Evolutionary conservation across 129 eudicot species (phyloP).

Genomic region (Mikania micrantha): DNA sequence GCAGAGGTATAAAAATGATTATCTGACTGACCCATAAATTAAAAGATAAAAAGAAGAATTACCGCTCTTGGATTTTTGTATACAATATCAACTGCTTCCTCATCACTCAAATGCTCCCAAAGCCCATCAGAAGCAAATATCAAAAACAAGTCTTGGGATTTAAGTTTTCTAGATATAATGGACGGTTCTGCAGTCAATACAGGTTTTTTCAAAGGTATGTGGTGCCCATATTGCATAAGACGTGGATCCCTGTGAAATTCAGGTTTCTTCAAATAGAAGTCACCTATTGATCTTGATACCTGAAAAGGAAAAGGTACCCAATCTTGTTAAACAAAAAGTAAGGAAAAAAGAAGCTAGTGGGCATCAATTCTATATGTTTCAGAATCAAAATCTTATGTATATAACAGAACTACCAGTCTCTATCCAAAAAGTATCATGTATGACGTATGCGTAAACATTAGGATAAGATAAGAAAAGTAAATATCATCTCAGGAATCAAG

Average conservation of each 20-base stretch:
- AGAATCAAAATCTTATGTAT: neutral
- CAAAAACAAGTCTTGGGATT: conserved; percentile 67
- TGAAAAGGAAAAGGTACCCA: conserved; percentile 22
- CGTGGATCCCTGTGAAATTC: conserved; percentile 72
- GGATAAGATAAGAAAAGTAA: conserved; percentile 6
- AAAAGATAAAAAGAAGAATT: conserved; percentile 21
- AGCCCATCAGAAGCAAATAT: conserved; percentile 97
- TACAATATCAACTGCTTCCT: conserved; percentile 76
- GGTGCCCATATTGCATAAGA: conserved; percentile 54
- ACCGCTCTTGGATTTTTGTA: conserved; percentile 82
- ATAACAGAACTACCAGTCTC: conserved; percentile 14
- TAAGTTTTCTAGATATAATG: conserved; percentile 58
- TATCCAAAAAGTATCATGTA: conserved; percentile 13
- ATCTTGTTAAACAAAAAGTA: conserved; percentile 2
- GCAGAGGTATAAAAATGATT: neutral
- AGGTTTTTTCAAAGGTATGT: conserved; percentile 61
- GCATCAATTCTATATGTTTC: conserved; percentile 17
- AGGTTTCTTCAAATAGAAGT: conserved; percentile 87
- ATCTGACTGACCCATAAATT: neutral
- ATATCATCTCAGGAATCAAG: conserved; percentile 27
- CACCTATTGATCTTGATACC: conserved; percentile 99
- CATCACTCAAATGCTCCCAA: conserved; percentile 89
- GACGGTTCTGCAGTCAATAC: conserved; percentile 86
- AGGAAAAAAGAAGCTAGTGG: conserved; percentile 15
- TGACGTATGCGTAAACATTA: conserved; percentile 4